Evolutionary conservation across 345 rosid genomes (phyloP), one percentile per base, ranked within the genome.

Genomic region (Populus davidiana): DNA sequence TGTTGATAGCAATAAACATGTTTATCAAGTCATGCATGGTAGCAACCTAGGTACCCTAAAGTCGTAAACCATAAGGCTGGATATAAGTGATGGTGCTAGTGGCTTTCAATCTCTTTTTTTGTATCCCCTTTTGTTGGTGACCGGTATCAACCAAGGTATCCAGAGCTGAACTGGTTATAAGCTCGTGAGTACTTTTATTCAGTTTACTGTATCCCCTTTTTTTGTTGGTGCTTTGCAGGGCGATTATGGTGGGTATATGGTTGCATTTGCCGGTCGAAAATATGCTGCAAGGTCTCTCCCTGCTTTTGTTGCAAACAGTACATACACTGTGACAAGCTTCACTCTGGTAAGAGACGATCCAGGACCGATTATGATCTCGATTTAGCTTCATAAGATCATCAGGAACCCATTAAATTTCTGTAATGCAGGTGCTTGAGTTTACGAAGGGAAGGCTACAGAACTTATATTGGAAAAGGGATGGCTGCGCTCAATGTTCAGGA

Each of bases 401-500:
- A 29, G 47, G 59, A 72, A 80, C 50, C 10, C 27, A 81, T 49
- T 50, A 20, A 20, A 52, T 10, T 73, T 52, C 35, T n/a, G 10
- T 72, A 33, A 61, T 83, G 16, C 81, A 94, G 99, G 98, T 90
- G 81, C 97, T 96, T 68, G 95, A 96, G 85, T 94, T 89, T 74
- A 84, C 89, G 84, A 96, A 91, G 75, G 99, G 99, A 62, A 88
- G 98, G 85, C 91, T 96, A 76, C 89, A 94, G 83, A 94, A 96
- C 86, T 63, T 96, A 76, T 92, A 90, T 79, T 94, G 99, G 98
- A 94, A 96, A 85, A 90, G 95, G 81, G 97, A 92, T 78, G 99
- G 95, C 4, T 96, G 99, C 67, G 83, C 97, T 27, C 86, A 86
- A 80, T 96, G 99, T 82, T 52, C 91, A 2, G 93, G 90, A 61